Percentiles rank a stretch among this genome's conserved stretches.
These are phyloP conservation scores for Clavariopsis aquatica DNA, from an alignment of 495 filamentous ascomycete species.

Conservation along the genomic window DNA sequence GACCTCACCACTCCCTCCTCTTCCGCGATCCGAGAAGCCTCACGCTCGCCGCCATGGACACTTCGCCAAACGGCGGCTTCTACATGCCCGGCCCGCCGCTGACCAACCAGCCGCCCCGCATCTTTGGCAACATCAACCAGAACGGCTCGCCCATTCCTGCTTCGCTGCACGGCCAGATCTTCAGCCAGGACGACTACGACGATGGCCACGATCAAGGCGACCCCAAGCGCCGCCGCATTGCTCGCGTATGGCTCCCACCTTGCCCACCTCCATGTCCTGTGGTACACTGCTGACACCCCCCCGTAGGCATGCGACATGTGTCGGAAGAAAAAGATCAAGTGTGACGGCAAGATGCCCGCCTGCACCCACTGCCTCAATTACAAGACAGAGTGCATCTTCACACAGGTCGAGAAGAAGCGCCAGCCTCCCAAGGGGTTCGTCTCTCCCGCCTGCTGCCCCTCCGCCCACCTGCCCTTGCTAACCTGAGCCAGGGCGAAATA, in stretches of 20 bases:
- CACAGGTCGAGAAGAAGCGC: slow-evolving; percentile 97
- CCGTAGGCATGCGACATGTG: slow-evolving; percentile 96
- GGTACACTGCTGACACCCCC: slow-evolving; percentile 17
- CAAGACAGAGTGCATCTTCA: slow-evolving; percentile 97
- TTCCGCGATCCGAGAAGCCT: neutral
- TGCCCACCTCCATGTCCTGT: neutral
- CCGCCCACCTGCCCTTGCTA: slow-evolving; percentile 18
- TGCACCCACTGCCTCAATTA: slow-evolving; percentile 98
- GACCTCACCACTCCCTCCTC: slow-evolving; percentile 6
- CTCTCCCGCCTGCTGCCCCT: slow-evolving; percentile 1
- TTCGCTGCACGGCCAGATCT: slow-evolving; percentile 62
- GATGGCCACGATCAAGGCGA: slow-evolving; percentile 75
- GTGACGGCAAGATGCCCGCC: slow-evolving; percentile 91
- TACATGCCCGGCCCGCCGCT: slow-evolving; percentile 50
- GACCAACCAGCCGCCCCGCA: slow-evolving; percentile 67
- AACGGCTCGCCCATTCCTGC: slow-evolving; percentile 63
- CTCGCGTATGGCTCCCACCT: slow-evolving; percentile 61
- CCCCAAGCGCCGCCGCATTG: slow-evolving; percentile 89
- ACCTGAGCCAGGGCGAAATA: slow-evolving; percentile 77
- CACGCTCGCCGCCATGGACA: slow-evolving; percentile 24
- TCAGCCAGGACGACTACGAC: slow-evolving; percentile 54
- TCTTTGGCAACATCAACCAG: slow-evolving; percentile 64
- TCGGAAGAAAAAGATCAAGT: slow-evolving; percentile 99
- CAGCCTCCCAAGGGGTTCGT: slow-evolving; percentile 92
- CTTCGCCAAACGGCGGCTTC: slow-evolving; percentile 28